These are phyloP conservation scores for Apiosordaria backusii DNA, from an alignment of 495 filamentous ascomycete genomes.

Conservation along the genomic window DNA sequence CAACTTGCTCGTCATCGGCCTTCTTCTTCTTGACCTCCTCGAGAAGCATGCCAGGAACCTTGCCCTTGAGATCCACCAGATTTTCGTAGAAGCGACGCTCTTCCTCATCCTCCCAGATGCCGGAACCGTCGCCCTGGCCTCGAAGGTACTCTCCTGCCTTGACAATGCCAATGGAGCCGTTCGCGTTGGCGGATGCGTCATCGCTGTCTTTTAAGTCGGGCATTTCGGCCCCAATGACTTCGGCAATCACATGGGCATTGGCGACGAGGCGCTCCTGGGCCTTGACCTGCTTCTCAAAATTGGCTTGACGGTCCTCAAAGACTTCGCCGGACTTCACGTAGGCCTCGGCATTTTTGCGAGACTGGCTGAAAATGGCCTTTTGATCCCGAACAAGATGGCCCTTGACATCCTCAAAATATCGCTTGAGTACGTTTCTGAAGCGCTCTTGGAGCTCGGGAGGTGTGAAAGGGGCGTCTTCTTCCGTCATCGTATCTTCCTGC, in stretches of 20 bases:
- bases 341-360: conserved; percentile 91
- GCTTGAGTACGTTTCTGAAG: conserved; percentile 81
- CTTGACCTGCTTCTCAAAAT: conserved; percentile 90
- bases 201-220: conserved; percentile 85
- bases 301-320: conserved; percentile 95
- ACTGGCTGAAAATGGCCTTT: conserved; percentile 75
- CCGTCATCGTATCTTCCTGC: conserved; percentile 46
- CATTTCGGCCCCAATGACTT: conserved; percentile 89
- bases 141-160: conserved; percentile 91
- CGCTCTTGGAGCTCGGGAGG: conserved; percentile 74
- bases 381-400: conserved; percentile 84
- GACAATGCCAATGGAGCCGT: conserved; percentile 84
- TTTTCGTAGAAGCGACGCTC: conserved; percentile 98
- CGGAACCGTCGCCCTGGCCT: conserved; percentile 84
- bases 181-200: conserved; percentile 55
- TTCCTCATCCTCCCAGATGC: conserved; percentile 99
- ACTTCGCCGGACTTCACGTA: conserved; percentile 99
- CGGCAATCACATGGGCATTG: conserved; percentile 88
- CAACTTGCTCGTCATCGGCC: conserved; percentile 63
- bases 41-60: conserved; percentile 86
- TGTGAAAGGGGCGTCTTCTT: conserved; percentile 68
- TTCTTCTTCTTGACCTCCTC: conserved; percentile 98
- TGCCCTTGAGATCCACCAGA: conserved; percentile 88
- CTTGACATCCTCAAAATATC: conserved; percentile 94
- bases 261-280: conserved; percentile 83